phyloP scores from a whole-genome alignment of 345 rosid species.

The Salix caprea region DNA sequence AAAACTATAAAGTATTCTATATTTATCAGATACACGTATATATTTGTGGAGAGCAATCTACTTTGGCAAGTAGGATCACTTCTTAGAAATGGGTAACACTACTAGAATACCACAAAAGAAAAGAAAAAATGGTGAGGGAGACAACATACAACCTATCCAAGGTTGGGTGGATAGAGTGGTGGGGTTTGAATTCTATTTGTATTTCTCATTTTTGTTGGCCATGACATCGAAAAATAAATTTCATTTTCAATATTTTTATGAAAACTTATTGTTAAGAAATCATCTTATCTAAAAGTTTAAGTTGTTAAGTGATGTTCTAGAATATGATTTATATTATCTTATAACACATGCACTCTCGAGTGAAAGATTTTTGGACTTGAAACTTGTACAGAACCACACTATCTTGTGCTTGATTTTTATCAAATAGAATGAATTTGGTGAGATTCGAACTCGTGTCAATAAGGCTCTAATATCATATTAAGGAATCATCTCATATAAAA shows the following conservation, averaged over 20 bases:
- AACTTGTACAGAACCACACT: too few species aligned
- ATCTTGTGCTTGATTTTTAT: too few species aligned
- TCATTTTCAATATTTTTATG: background rate
- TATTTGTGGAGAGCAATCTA: constrained; percentile 23
- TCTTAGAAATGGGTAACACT: background rate
- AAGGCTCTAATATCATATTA: too few species aligned
- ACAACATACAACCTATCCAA: constrained; percentile 8
- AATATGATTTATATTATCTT: too few species aligned
- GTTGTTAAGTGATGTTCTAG: too few species aligned
- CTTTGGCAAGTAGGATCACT: constrained; percentile 9
- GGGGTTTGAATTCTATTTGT: background rate
- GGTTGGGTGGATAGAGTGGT: constrained; percentile 17
- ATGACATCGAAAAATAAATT: constrained; percentile 1
- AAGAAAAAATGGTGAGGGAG: background rate
- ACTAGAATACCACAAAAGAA: constrained; percentile 10
- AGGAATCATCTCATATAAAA: fast-evolving
- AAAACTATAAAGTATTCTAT: background rate
- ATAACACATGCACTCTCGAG: too few species aligned
- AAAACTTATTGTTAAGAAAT: background rate
- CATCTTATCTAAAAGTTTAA: too few species aligned
- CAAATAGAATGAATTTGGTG: too few species aligned
- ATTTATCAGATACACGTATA: background rate
- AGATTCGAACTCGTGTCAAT: too few species aligned
- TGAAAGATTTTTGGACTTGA: too few species aligned
- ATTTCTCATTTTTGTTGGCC: background rate